Base-by-base conservation (phyloP, 2,329 filamentous ascomycete species). In the Paecilomyces sp. region DNA sequence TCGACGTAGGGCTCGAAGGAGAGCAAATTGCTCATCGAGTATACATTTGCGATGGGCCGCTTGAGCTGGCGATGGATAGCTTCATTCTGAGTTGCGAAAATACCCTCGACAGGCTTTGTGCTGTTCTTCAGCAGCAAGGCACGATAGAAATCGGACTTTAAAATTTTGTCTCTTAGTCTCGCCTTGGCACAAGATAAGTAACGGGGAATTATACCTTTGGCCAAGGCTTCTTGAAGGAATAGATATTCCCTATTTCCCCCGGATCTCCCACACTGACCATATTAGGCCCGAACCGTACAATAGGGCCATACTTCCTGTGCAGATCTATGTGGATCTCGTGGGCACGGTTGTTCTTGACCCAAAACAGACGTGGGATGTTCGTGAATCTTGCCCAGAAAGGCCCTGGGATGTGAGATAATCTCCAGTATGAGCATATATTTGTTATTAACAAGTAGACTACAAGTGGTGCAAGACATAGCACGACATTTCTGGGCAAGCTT, bases 381-480 rank as follows among this genome's bases (percentile, higher is more conserved):
- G 70, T 67, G 54, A 71, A 57, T 6, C 58, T 57, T 2, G 68
- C 67, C 2, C 62, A 56, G 8, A 70, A 60, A 0, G 70, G 71
- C 8, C 71, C 71, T 1, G 70, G 70, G 12, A 74, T 58, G 60
- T 63, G 55, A 33, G 47, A 22, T 36, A 88, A 24, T 78, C 76
- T 65, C 85, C 81, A 71, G 82, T 82, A 70, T 57, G 25, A 28
- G 25, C 6, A 6, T 28, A 28, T 28, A 28, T 28, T 28, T 28
- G 25, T 28, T 28, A 28, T 28, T 28, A 6, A 3, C 25, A 28
- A 28, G 25, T 28, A 28, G 3, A 28, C 25, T 28, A 28, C 25
- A 28, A 28, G 25, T 28, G 6, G 25, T 28, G 25, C 25, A 28
- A 28, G 25, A 28, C 25, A 28, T 28, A 28, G 6, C 6, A 28